Percentiles rank a stretch among this genome's conserved stretches.
Evolutionary conservation across 805 yeast genomes (phyloP).

Genomic region (Saccharomycopsis fibuligera): DNA sequence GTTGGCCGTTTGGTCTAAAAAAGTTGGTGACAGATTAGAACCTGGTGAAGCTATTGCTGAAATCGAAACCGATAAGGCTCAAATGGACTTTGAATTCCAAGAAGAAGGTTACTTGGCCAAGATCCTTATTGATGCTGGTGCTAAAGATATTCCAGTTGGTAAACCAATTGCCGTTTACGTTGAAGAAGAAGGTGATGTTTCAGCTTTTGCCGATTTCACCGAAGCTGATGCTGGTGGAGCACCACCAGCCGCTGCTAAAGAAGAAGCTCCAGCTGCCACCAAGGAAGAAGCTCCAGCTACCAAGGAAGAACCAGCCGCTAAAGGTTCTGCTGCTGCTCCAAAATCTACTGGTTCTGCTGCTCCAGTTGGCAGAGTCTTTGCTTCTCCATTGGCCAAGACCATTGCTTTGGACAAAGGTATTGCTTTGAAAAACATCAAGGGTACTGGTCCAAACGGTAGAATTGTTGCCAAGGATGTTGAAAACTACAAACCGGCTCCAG

Average conservation of each 20-base stretch:
- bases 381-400: constrained; percentile 92
- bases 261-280: constrained; percentile 26
- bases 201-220: constrained; percentile 83
- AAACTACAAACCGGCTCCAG: constrained; percentile 39
- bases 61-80: constrained; percentile 90
- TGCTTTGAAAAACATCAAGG: constrained; percentile 75
- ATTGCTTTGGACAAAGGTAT: constrained; percentile 90
- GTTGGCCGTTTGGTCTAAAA: constrained; percentile 83
- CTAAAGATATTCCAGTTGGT: constrained; percentile 79
- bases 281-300: constrained; percentile 23
- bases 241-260: constrained; percentile 32
- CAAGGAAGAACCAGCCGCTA: constrained; percentile 29
- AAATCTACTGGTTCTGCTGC: constrained; percentile 32
- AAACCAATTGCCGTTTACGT: constrained; percentile 96
- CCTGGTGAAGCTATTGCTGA: constrained; percentile 97
- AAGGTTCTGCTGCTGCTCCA: constrained; percentile 29
- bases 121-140: constrained; percentile 64
- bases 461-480: constrained; percentile 89
- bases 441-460: constrained; percentile 95
- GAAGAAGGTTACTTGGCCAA: constrained; percentile 90
- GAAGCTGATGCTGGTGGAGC: constrained; percentile 67
- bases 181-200: constrained; percentile 76
- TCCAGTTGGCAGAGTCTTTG: constrained; percentile 66
- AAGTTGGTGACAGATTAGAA: constrained; percentile 76
- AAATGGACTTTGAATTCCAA: constrained; percentile 78